Evolutionary conservation across 768 basidiomycete species (phyloP), one percentile per base, ranked within the genome.

Genomic region (Clitopilus hobsonii): DNA sequence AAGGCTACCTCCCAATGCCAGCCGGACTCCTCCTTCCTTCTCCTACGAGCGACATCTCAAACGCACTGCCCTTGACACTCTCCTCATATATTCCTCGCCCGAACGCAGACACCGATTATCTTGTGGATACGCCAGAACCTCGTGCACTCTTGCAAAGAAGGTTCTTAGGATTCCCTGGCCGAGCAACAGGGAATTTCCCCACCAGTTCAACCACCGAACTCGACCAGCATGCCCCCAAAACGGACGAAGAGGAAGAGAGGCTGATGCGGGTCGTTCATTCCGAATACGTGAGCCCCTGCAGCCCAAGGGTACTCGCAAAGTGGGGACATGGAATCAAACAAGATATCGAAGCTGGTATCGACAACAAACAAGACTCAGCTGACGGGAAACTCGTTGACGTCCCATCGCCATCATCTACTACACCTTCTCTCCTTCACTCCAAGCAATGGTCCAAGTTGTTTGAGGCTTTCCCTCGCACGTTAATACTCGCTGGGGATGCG

Each of bases 91-190:
- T 79, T 14, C 78, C 80, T 5, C 73, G 79, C 5, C 81, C 80
- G 11, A 78, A 82, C 59, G 71, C 66, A 27, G 54, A 60, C 11
- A 78, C 75, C 10, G 81, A 81, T 62, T 82, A 80, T 57, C 74
- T 82, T 18, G 73, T 77, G 16, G 80, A 82, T 60, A 81, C 75
- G 1, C 78, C 77, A 5, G 80, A 80, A 58, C 78, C 79, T 1
- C 76, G 79, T 30, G 78, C 77, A 0, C 71, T 81, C 20, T 69
- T 81, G 8, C 77, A 78, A 45, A 74, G 78, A 29, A 78, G 78
- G n/a, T 81, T 81, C 68, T 73, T 82, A 3, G 80, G 80, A 8
- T 72, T 74, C 61, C 64, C 66, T 25, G 59, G 61, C 30, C 52
- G 59, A 27, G 59, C 60, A 10, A 23, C 16, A 11, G 41, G 41